Evolutionary conservation across 495 filamentous ascomycete species (phyloP).

Genomic region (Penicillium verhagenii): DNA sequence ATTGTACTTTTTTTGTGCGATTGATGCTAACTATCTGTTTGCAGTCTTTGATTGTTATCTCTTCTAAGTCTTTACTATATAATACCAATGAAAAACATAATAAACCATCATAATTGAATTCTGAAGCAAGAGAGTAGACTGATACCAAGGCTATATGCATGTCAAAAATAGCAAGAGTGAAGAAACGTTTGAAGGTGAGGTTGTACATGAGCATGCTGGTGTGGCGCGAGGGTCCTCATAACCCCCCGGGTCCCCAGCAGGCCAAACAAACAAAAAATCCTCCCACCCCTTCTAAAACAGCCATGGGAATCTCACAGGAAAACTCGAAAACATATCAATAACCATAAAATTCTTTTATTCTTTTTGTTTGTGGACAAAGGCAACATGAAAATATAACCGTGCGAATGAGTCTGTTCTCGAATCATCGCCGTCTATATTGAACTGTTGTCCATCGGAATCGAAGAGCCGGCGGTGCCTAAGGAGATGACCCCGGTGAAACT

Average conservation of each 20-base stretch:
- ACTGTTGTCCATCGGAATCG: neutral
- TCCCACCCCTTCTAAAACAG: constrained; percentile 15
- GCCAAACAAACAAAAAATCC: neutral
- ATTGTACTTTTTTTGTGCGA: constrained; percentile 3
- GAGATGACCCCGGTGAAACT: neutral
- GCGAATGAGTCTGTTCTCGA: neutral
- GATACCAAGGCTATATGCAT: constrained; percentile 19
- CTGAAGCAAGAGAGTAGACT: constrained; percentile 9
- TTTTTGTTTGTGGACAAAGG: neutral
- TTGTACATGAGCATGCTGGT: too few species aligned
- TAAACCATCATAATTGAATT: constrained; percentile 1
- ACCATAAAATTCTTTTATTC: neutral
- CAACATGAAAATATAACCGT: too few species aligned
- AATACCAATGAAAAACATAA: neutral
- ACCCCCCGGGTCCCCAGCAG: constrained; percentile 4
- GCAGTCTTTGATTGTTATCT: too few species aligned
- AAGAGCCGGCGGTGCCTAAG: neutral
- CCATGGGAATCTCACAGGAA: constrained; percentile 11
- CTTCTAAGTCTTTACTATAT: too few species aligned
- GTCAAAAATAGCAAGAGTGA: neutral
- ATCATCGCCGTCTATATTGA: neutral
- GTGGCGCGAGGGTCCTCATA: neutral
- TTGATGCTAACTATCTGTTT: constrained; percentile 17
- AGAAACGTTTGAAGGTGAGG: too few species aligned
- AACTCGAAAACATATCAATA: constrained; percentile 1